phyloP scores from a whole-genome alignment of 2,329 filamentous ascomycete species.

The Pyrenophora graminea region DNA sequence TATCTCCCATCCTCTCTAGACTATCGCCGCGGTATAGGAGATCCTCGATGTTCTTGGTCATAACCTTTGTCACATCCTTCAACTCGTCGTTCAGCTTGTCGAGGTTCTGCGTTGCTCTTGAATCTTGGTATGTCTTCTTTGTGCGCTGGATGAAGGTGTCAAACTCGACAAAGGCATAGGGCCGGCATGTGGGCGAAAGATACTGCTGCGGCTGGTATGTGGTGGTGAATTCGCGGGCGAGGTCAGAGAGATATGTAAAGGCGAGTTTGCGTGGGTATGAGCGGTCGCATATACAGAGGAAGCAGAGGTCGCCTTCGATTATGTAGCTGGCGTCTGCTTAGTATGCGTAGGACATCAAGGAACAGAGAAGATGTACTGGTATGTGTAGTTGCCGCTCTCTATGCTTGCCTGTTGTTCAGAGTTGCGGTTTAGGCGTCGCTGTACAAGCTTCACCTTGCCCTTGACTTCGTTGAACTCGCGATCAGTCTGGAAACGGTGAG shows the following conservation, averaged over 20 bases:
- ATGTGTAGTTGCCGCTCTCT: conserved; percentile 78
- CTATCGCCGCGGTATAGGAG: conserved; percentile 92
- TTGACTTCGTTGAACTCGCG: conserved; percentile 84
- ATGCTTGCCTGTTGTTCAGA: conserved; percentile 90
- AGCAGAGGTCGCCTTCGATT: conserved; percentile 81
- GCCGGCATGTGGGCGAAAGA: conserved; percentile 73
- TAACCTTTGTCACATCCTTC: conserved; percentile 96
- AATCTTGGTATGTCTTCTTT: conserved; percentile 91
- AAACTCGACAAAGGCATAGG: conserved; percentile 97
- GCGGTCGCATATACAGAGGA: conserved; percentile 89
- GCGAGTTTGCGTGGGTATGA: conserved; percentile 97
- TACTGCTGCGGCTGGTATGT: conserved; percentile 78
- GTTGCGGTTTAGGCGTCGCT: conserved; percentile 85
- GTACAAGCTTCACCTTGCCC: conserved; percentile 84
- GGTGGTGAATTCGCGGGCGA: conserved; percentile 86
- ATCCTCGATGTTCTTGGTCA: conserved; percentile 99
- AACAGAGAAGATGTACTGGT: conserved; percentile 68
- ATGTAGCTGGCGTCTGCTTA: conserved; percentile 67
- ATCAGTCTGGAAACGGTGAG: conserved; percentile 59
- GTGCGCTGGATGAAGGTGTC: conserved; percentile 95
- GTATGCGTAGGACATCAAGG: not conserved
- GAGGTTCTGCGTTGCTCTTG: conserved; percentile 86
- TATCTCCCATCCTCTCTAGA: conserved; percentile 95
- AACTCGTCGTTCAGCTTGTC: conserved; percentile 96
- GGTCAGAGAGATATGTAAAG: conserved; percentile 95